These are phyloP conservation scores for Ceriops decandra DNA, from an alignment of 345 rosid species.

Conservation along the genomic window DNA sequence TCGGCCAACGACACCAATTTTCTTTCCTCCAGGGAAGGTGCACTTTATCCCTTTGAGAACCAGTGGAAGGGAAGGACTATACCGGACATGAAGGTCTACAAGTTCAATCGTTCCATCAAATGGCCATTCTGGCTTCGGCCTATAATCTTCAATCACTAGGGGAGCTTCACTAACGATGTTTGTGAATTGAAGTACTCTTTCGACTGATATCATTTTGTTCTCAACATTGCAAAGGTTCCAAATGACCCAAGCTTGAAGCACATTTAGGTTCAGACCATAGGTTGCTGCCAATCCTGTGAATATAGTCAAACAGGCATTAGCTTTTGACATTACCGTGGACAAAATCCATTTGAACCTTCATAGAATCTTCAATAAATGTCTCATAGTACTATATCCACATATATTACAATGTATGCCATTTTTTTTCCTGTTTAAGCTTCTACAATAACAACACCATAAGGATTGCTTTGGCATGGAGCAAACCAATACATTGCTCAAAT, in stretches of 20 bases:
- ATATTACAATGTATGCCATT: no score
- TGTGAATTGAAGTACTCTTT: constrained; percentile 62
- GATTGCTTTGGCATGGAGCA: no score
- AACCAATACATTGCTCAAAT: no score
- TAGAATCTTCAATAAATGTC: no score
- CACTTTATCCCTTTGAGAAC: constrained; percentile 63
- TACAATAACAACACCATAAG: no score
- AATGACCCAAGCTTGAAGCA: constrained; percentile 75
- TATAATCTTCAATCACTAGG: constrained; percentile 32
- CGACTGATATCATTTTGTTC: constrained; percentile 78
- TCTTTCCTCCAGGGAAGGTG: constrained; percentile 59
- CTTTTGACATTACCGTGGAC: background rate
- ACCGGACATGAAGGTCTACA: constrained; percentile 46
- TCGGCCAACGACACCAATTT: constrained; percentile 85
- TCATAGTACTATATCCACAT: no score
- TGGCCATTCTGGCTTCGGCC: constrained; percentile 57
- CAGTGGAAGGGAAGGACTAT: constrained; percentile 50
- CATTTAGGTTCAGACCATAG: constrained; percentile 61
- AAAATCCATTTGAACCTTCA: background rate
- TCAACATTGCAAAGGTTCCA: constrained; percentile 75
- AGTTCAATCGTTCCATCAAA: constrained; percentile 46
- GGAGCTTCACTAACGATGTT: constrained; percentile 56
- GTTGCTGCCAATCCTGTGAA: constrained; percentile 54
- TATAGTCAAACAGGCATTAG: constrained; percentile 7
- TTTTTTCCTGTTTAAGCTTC: no score